Evolutionary conservation across 2,329 filamentous ascomycete species (phyloP).

Genomic region (Fusarium mundagurra): DNA sequence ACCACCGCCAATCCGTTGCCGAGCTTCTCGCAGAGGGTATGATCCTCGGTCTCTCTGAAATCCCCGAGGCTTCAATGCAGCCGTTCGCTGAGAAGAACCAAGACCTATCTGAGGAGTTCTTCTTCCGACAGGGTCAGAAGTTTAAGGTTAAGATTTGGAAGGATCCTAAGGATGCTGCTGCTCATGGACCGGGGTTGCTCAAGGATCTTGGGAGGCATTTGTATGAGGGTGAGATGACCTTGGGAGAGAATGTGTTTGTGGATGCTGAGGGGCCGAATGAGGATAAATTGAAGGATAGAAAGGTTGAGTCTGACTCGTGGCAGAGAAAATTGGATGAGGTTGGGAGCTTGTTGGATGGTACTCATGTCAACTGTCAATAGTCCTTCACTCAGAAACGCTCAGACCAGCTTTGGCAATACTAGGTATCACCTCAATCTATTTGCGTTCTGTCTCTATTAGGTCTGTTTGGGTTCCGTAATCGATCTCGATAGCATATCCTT

Average conservation of each 20-base stretch:
- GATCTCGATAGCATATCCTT: conserved; percentile 5
- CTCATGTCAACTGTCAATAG: background rate
- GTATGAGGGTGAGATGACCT: conserved; percentile 6
- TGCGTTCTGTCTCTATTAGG: background rate
- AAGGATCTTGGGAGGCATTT: background rate
- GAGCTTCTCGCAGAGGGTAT: conserved; percentile 21
- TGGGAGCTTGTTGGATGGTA: conserved; percentile 34
- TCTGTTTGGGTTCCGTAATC: rapidly evolving
- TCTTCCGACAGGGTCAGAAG: conserved; percentile 2
- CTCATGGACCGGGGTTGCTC: conserved; percentile 10
- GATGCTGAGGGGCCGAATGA: conserved; percentile 35
- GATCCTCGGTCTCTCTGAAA: conserved; percentile 46
- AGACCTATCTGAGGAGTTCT: conserved; percentile 15
- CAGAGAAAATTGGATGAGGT: conserved; percentile 37
- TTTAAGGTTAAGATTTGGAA: conserved; percentile 28
- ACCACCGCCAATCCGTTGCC: conserved; percentile 21
- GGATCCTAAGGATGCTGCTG: conserved; percentile 5
- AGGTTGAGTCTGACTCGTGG: conserved; percentile 29
- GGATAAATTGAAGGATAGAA: conserved; percentile 22
- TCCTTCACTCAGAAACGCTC: background rate
- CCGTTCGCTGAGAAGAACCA: conserved; percentile 45
- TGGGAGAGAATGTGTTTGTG: conserved; percentile 34
- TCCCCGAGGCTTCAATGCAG: conserved; percentile 51
- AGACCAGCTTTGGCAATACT: background rate
- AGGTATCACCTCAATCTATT: background rate